Evolutionary conservation across 805 yeast genomes (phyloP), one percentile per base, ranked within the genome.

Genomic region (Kuraishia floccosa): DNA sequence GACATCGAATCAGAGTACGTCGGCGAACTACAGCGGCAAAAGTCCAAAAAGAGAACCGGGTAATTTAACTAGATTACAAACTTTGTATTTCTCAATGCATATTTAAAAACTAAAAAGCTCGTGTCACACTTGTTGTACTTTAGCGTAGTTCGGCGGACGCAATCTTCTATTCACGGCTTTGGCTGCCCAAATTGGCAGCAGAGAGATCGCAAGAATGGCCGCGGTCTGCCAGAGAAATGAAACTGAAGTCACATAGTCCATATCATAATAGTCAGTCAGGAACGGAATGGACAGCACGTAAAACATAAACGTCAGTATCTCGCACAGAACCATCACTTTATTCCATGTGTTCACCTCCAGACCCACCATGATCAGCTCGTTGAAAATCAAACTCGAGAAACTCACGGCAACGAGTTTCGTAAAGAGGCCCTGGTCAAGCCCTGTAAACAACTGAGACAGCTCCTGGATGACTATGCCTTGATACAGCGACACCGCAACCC

Each of bases 121-220:
- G 16, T 17, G 7, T 19, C 22, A 19, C 33, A 69, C 77, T 37
- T 82, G 91, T 52, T 87, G 97, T 25, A 91, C 97, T 53, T 91
- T 91, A 6, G 96, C 96, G 52, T 91, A 91, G 47, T 84, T 85
- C 20, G 98, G 98, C 3, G 98, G 97, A 42, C 86, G 72, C 34
- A 91, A 53, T 38, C 63, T 74, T 39, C 94, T 68, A 47, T 78
- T 75, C 12, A 89, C 58, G 4, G 81, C 64, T 52, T 83, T 83
- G 3, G 77, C 76, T 2, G 79, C 58, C 96, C 96, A 89, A 2
- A 89, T 93, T 1, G 98, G 98, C 23, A 85, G 54, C 35, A 89
- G 60, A 5, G 95, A 79, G 4, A 83, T 58, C 0, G 72, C 63
- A 25, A 87, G 55, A 9, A 83, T 76, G 6, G 79, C 58, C 3